Evolutionary conservation across 768 basidiomycete species (phyloP), one percentile per base, ranked within the genome.

Genomic region (Mycena polygramma): DNA sequence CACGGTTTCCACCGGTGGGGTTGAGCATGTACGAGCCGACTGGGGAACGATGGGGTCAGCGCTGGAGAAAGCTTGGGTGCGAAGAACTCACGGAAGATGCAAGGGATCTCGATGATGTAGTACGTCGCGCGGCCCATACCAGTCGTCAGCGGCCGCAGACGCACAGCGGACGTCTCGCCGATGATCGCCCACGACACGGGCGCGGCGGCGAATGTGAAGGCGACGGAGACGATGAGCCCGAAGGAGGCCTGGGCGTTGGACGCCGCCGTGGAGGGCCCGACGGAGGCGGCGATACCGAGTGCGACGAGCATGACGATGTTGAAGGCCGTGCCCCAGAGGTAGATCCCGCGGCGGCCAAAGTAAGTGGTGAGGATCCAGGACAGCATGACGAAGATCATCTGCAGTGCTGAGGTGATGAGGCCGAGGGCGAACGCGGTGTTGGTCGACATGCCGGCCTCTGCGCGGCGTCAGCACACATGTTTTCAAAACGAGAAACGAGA

Each of bases 371-470:
- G 64, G 68, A 62, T 49, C 72, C 72, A 73, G 14, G 72, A 73
- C 43, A 73, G 72, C 72, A 67, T 67, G 57, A 69, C 68, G 68
- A 73, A 73, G 65, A 73, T 52, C 72, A 73, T 73, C 30, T 73
- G 72, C 15, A 73, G 72, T 17, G 72, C 72, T 24, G 72, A 73
- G 51, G 72, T 73, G 65, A 73, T 73, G 35, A 73, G 60, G 22
- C 72, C 72, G 30, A 73, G 68, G 26, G 68, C 72, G 60, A 73
- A 73, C 11, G 72, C 68, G 15, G 51, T 52, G 57, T 69, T 66
- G n/a, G 53, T 66, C 24, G 39, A 4, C 68, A 73, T 66, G 14
- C 72, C 72, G 17, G 72, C 72, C 68, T 73, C 71, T 73, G 68
- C 49, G 26, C 17, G 20, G 35, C 22, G 63, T 70, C 24, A 70